A percentile compares a stretch with the other conserved stretches of the same genome.
Conservation (phyloP, 83 land plant genomes). For the Thuja plicata region DNA sequence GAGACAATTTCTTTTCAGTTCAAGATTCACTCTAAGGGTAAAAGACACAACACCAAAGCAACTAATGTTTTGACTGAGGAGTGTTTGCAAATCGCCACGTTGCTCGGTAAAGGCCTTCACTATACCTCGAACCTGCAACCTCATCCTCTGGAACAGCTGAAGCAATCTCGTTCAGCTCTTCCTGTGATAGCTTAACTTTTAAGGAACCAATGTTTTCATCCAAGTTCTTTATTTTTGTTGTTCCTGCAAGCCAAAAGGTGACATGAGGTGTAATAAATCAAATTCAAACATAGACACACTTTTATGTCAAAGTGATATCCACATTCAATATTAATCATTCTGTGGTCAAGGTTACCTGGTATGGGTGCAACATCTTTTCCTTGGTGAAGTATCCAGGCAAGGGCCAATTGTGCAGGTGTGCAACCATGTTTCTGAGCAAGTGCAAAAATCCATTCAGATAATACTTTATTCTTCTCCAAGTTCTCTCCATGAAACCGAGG, state of each 20-base stretch:
- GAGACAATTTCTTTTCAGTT: background rate
- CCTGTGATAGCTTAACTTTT: background rate
- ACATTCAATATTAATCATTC: background rate
- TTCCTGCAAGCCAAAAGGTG: constrained; percentile 10
- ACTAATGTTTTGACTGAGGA: background rate
- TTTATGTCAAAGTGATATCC: background rate
- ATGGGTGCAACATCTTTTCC: constrained; percentile 67
- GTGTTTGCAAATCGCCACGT: constrained; percentile 10
- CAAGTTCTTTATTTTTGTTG: constrained; percentile 10
- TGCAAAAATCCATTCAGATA: constrained; percentile 23
- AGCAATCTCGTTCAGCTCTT: constrained; percentile 15
- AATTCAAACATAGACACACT: background rate
- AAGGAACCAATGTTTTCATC: constrained; percentile 8
- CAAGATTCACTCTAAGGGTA: background rate
- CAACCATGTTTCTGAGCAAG: constrained; percentile 53
- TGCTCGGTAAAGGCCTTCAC: background rate
- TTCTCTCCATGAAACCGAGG: constrained; percentile 14
- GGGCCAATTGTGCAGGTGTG: constrained; percentile 58
- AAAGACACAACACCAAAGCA: background rate
- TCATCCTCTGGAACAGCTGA: constrained; percentile 15
- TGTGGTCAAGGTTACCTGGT: constrained; percentile 38
- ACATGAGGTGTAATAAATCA: background rate
- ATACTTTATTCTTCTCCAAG: constrained; percentile 15
- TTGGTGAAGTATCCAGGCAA: constrained; percentile 66
- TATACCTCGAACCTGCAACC: constrained; percentile 6